Evolutionary conservation across 2,329 filamentous ascomycete species (phyloP).

Genomic region (Alternaria ventricosa): DNA sequence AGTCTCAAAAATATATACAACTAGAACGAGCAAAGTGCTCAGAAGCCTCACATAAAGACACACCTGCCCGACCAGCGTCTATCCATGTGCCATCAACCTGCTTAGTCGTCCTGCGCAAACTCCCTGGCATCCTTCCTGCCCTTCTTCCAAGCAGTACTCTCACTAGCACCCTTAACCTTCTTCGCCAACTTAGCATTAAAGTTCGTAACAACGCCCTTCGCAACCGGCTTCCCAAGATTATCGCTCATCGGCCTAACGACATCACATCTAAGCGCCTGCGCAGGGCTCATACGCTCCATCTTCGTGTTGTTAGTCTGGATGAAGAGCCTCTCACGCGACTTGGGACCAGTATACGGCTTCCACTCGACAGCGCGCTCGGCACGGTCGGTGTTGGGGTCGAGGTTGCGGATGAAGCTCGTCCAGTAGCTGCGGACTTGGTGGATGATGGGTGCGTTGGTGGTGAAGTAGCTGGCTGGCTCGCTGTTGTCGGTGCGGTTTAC

Average conservation of each 20-base stretch:
- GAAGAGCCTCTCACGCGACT: conserved; percentile 36
- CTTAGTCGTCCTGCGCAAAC: neutral
- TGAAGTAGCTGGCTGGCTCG: conserved; percentile 63
- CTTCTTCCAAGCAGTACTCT: conserved; percentile 2
- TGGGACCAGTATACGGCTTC: conserved; percentile 52
- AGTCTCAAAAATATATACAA: too few relatives aligned
- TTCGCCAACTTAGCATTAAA: conserved; percentile 8
- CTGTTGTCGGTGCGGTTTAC: conserved; percentile 59
- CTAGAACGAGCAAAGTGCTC: too few relatives aligned
- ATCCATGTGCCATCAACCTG: fast-evolving
- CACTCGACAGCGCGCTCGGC: conserved; percentile 58
- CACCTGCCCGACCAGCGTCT: neutral
- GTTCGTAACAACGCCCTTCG: conserved; percentile 10
- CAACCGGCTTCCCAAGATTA: conserved; percentile 13
- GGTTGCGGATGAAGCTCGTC: conserved; percentile 72
- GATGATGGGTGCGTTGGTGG: conserved; percentile 64
- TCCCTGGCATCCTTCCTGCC: neutral
- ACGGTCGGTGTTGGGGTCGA: conserved; percentile 69
- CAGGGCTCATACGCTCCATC: conserved; percentile 47
- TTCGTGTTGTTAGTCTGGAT: conserved; percentile 49
- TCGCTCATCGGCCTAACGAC: conserved; percentile 15
- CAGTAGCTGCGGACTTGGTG: conserved; percentile 73
- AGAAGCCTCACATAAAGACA: too few relatives aligned
- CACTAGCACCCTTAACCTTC: conserved; percentile 6
- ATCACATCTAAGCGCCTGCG: conserved; percentile 16